phyloP scores from a whole-genome alignment of 106 monocot genomes.

The Apostasia ramifera region DNA sequence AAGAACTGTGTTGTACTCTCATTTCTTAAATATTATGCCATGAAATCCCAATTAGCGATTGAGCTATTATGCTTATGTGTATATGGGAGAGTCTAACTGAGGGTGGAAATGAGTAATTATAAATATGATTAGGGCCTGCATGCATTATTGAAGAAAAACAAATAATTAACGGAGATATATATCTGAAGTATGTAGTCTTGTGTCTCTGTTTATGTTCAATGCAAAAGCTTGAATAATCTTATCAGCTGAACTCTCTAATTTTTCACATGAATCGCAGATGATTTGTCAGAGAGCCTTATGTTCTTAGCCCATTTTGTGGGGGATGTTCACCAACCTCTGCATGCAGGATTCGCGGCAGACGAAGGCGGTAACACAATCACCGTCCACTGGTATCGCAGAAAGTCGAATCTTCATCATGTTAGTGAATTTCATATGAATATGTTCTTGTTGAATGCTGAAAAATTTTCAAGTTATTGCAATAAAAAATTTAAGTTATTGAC shows the following conservation, averaged over 20 bases:
- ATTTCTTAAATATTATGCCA: too few relatives aligned
- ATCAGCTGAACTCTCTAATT: not conserved
- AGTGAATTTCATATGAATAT: not conserved
- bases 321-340: constrained; percentile 75
- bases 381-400: constrained; percentile 76
- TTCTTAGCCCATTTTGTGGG: constrained; percentile 84
- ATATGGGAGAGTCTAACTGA: too few relatives aligned
- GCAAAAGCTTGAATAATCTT: too few relatives aligned
- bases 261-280: constrained; percentile 23
- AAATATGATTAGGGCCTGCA: too few relatives aligned
- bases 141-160: too few relatives aligned
- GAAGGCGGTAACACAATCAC: constrained; percentile 80
- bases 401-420: constrained; percentile 85
- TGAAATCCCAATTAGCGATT: too few relatives aligned
- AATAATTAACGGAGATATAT: too few relatives aligned
- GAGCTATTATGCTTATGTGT: too few relatives aligned
- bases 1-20: too few relatives aligned
- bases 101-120: too few relatives aligned
- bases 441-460: not conserved
- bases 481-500: not conserved
- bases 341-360: constrained; percentile 54
- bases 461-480: not conserved
- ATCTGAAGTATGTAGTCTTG: too few relatives aligned
- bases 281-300: constrained; percentile 84
- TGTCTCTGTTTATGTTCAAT: too few relatives aligned